Percentiles rank a stretch among this genome's conserved stretches.
Evolutionary conservation across 495 filamentous ascomycete genomes (phyloP).

Genomic region (Aspergillus cavernicola): DNA sequence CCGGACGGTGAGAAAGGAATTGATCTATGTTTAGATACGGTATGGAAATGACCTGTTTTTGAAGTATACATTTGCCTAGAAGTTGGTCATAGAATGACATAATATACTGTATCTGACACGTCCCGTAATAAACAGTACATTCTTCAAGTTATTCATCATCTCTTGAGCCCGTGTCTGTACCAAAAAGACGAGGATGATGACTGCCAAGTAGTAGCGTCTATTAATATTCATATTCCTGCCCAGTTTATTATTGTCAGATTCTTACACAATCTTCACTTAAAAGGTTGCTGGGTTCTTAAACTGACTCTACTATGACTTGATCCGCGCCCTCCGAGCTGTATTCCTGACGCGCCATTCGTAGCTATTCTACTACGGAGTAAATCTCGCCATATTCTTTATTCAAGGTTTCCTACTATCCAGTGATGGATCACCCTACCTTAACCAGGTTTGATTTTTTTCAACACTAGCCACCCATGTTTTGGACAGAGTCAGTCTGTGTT

Average conservation of each 20-base stretch:
- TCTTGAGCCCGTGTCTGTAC: too few relatives aligned
- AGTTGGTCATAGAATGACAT: too few relatives aligned
- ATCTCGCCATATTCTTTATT: constrained; percentile 1
- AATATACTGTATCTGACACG: background rate
- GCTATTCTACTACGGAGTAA: background rate
- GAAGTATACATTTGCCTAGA: background rate
- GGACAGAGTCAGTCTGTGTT: constrained; percentile 11
- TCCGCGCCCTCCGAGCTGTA: background rate
- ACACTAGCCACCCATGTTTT: constrained; percentile 5
- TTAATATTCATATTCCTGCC: background rate
- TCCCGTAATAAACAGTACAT: background rate
- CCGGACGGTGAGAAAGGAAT: constrained; percentile 11
- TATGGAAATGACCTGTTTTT: background rate
- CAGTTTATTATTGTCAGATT: background rate
- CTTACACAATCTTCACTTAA: too few relatives aligned
- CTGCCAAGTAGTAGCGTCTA: background rate
- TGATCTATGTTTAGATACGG: background rate
- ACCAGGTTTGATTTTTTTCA: constrained; percentile 15
- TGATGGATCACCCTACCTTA: constrained; percentile 21
- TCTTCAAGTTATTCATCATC: background rate
- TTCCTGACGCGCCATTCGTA: background rate
- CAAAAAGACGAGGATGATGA: too few relatives aligned
- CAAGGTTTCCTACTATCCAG: constrained; percentile 7
- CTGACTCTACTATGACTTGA: background rate
- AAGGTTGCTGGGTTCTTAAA: too few relatives aligned